phyloP scores from a whole-genome alignment of 2,329 filamentous ascomycete genomes.

The Claviceps arundinis region DNA sequence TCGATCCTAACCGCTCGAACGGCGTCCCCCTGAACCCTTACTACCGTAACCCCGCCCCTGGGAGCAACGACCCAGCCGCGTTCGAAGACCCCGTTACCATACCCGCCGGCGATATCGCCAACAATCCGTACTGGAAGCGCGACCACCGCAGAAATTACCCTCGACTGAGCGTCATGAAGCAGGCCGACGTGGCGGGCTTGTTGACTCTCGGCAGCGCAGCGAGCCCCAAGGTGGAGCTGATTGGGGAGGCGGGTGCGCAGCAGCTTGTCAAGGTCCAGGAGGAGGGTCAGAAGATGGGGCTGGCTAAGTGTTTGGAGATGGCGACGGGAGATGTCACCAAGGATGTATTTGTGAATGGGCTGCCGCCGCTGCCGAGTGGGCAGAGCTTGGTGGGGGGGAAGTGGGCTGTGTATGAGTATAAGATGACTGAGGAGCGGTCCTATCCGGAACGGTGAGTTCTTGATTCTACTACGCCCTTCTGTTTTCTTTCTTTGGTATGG shows the following conservation, averaged over 20 bases:
- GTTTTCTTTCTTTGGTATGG: constrained; percentile 1
- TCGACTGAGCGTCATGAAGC: constrained; percentile 62
- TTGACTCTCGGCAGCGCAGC: constrained; percentile 73
- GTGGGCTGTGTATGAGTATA: constrained; percentile 58
- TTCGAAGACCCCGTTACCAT: constrained; percentile 43
- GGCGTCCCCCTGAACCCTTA: constrained; percentile 87
- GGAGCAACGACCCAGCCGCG: constrained; percentile 25
- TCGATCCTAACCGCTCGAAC: constrained; percentile 81
- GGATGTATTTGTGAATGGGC: constrained; percentile 59
- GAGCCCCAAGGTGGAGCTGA: constrained; percentile 67
- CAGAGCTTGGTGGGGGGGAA: constrained; percentile 38
- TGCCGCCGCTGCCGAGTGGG: constrained; percentile 81
- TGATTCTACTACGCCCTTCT: background rate
- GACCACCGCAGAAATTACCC: constrained; percentile 77
- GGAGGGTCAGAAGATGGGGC: constrained; percentile 52
- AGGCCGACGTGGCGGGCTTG: constrained; percentile 75
- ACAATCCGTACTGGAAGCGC: constrained; percentile 63
- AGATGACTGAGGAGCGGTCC: constrained; percentile 44
- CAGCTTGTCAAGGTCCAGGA: constrained; percentile 62
- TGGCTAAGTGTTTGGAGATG: constrained; percentile 60
- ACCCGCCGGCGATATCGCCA: constrained; percentile 31
- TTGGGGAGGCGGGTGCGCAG: constrained; percentile 48
- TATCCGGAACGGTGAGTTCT: constrained; percentile 55
- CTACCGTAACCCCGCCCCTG: constrained; percentile 66
- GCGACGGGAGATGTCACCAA: constrained; percentile 32